Percentiles rank a stretch among this genome's conserved stretches.
Conservation (phyloP, 805 yeast genomes). For the Cyberlindnera meyerae region DNA sequence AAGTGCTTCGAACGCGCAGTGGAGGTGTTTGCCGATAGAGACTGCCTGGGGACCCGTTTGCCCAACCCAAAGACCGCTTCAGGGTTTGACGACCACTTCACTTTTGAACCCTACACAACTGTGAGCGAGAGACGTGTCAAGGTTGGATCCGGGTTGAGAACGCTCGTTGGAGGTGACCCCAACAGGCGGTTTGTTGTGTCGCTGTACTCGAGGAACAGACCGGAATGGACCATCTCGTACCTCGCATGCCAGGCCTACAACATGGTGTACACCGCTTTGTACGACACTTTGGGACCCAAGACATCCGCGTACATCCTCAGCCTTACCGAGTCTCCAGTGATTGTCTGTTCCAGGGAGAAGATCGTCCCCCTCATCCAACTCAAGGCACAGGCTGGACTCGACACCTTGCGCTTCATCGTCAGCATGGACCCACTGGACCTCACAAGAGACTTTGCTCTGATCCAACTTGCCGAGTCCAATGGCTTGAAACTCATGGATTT, state of each 20-base stretch:
- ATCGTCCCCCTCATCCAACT: conserved; percentile 37
- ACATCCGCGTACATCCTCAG: conserved; percentile 49
- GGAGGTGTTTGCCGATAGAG: conserved; percentile 22
- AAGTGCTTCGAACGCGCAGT: conserved; percentile 38
- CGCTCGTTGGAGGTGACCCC: conserved; percentile 15
- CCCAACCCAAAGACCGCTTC: conserved; percentile 28
- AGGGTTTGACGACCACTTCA: conserved; percentile 34
- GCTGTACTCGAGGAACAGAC: conserved; percentile 42
- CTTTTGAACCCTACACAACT: conserved; percentile 34
- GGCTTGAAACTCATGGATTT: conserved; percentile 34
- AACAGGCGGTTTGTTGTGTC: conserved; percentile 41
- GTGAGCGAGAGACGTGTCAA: conserved; percentile 27
- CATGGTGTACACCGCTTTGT: conserved; percentile 38
- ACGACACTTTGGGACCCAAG: conserved; percentile 43
- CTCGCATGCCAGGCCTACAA: conserved; percentile 49
- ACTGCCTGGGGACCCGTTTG: conserved; percentile 11
- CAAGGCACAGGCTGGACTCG: conserved; percentile 29
- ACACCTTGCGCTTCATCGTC: conserved; percentile 37
- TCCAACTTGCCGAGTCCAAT: conserved; percentile 16
- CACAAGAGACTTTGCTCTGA: conserved; percentile 22
- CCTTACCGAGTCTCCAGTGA: conserved; percentile 47
- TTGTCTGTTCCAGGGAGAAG: conserved; percentile 43
- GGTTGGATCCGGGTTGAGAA: conserved; percentile 41
- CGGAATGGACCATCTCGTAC: conserved; percentile 57
- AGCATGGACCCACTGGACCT: conserved; percentile 40